Conservation (phyloP, 176 grass and related monocot genomes). For the Cenchrus purpureus region DNA sequence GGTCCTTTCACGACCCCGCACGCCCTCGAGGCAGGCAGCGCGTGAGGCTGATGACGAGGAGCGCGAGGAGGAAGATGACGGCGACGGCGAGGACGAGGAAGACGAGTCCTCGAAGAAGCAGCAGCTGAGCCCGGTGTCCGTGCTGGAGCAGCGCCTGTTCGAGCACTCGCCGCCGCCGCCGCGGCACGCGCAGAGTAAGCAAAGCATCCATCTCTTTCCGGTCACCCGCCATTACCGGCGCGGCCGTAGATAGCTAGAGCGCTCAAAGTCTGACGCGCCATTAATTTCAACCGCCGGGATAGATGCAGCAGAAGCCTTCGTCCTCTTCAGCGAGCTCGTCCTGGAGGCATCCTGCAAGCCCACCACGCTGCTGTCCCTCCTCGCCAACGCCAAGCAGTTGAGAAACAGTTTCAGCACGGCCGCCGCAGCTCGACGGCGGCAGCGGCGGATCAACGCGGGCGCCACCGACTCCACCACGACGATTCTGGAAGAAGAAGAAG, state of each 20-base stretch:
- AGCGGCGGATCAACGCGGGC: not conserved
- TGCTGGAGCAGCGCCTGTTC: constrained; percentile 37
- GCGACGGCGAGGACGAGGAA: constrained; percentile 16
- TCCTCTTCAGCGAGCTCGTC: constrained; percentile 27
- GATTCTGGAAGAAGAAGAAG: too few species aligned
- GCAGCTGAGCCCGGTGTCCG: constrained; percentile 57
- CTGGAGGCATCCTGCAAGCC: constrained; percentile 18
- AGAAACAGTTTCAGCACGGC: not conserved
- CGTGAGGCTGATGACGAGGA: not conserved
- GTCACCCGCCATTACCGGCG: not conserved
- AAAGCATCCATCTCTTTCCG: not conserved
- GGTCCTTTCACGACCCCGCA: fast-evolving
- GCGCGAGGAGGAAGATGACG: not conserved
- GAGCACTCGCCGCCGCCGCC: constrained; percentile 11
- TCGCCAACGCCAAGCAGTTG: not conserved
- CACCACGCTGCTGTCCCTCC: not conserved
- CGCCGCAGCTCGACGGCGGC: not conserved
- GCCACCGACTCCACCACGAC: too few species aligned
- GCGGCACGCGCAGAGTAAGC: constrained; percentile 36
- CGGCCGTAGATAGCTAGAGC: not conserved
- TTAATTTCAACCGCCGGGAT: not conserved
- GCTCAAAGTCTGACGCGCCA: not conserved
- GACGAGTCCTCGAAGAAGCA: constrained; percentile 26
- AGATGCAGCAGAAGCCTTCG: constrained; percentile 38
- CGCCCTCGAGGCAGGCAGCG: not conserved